Evolutionary conservation across 2,329 filamentous ascomycete genomes (phyloP), one percentile per base, ranked within the genome.

Genomic region (Bipolaris gigantea): DNA sequence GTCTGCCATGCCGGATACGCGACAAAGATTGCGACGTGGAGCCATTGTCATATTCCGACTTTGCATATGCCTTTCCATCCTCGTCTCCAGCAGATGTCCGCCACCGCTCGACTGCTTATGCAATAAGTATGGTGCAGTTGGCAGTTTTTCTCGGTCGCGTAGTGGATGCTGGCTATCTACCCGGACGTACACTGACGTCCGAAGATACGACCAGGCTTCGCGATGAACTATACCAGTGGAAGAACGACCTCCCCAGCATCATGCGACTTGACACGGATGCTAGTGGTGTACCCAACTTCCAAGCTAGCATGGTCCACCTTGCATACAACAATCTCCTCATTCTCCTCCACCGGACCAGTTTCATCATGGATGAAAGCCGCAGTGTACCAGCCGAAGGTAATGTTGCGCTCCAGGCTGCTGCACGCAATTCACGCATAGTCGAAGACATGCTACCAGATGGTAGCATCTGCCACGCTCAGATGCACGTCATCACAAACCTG

Each of bases 11-110:
- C 40, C 71, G 79, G 1, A 79, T 81, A 32, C 75, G 77, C 6
- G 78, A 81, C 27, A 76, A 81, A 52, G 79, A 81, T 33, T 81
- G 79, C 49, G 79, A 81, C 52, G 69, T 79, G 7, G 73, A 74
- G 8, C 69, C 74, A 42, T 67, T 80, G 0, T 61, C 71, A 5
- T 53, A 65, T 11, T 62, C 66, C 0, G 75, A 80, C 61, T 73
- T 78, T 27, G 62, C 73, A 39, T 66, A 73, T 39, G 64, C 73
- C 13, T 68, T 71, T 41, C 35, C 64, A 5, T 50, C 64, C 1
- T 55, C 64, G 16, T 55, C 67, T 35, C 50, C 64, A 11, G 53
- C 63, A 2, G 55, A 70, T 19, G 69, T 76, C 54, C 60, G 72
- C 15, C 62, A 57, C 23, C 73, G 71, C 23, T 69, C 55, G 11